Percentiles rank a stretch among this genome's conserved stretches.
phyloP scores from a whole-genome alignment of 495 filamentous ascomycete species.

The Aspergillus wentii region DNA sequence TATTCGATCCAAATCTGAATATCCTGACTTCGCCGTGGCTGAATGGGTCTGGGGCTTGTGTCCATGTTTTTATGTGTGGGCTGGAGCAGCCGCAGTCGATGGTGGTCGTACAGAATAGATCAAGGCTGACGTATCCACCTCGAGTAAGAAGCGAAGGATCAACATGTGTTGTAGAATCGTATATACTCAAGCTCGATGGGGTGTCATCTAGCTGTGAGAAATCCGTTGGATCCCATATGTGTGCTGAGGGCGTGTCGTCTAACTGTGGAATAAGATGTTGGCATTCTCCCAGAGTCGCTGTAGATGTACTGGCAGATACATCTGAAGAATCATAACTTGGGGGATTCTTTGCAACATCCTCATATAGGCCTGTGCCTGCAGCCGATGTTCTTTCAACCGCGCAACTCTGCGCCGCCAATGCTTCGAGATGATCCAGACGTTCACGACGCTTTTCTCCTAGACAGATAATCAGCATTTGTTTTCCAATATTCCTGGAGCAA shows the following conservation, averaged over 20 bases:
- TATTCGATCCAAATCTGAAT: slow-evolving; percentile 3
- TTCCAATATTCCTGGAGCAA: no score
- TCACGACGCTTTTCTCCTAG: slow-evolving; percentile 17
- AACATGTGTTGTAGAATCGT: slow-evolving; percentile 1
- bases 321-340: slow-evolving; percentile 4
- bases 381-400: not conserved
- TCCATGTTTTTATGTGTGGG: slow-evolving; percentile 11
- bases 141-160: slow-evolving; percentile 9
- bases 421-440: slow-evolving; percentile 15
- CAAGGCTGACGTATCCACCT: slow-evolving; percentile 2
- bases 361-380: not conserved
- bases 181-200: not conserved
- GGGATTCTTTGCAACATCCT: not conserved
- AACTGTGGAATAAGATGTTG: not conserved
- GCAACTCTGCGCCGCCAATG: slow-evolving; percentile 6
- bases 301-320: slow-evolving; percentile 3
- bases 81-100: slow-evolving; percentile 12
- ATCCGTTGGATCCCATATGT: slow-evolving; percentile 1
- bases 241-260: not conserved
- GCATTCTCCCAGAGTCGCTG: not conserved
- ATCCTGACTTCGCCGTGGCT: slow-evolving; percentile 4
- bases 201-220: not conserved
- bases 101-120: slow-evolving; percentile 8
- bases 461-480: slow-evolving; percentile 3
- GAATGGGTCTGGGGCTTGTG: not conserved